Base-by-base conservation (phyloP, 2,329 filamentous ascomycete species). In the Fusarium falciforme region DNA sequence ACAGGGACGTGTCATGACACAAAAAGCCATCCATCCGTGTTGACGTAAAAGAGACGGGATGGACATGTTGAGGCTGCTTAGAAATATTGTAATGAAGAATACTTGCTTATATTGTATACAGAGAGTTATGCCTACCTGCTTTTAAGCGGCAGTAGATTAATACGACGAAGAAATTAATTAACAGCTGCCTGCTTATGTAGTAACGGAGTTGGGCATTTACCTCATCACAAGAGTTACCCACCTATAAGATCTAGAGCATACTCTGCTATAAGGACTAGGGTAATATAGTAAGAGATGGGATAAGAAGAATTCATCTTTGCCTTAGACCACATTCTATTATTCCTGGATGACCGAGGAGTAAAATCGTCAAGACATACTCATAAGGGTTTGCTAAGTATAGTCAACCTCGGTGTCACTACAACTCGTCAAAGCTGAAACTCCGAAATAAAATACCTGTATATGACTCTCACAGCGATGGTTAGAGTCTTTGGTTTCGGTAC, bases 1-100 rank as follows among this genome's bases (percentile, higher is more conserved):
- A 74, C 42, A 65, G 68, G 63, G 68, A 66, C 38, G 72, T 69
- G 58, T 40, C 74, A 61, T 16, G 52, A 69, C 47, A 27, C 35
- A 40, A 60, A 42, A 31, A 31, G 59, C n/a, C 12, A 42, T 16
- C 31, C 14, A 49, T 29, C 59, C 36, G 35, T 49, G 12, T 29
- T 61, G 49, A 33, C 11, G 60, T 47, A 29, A 60, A 58, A 40
- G 52, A 63, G 60, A 31, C 27, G 31, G 35, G 44, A 44, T 40
- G 35, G 31, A 61, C 47, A 42, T 63, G 36, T 25, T 54, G 31
- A 14, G 33, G 27, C 47, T 16, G 31, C 33, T 64, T 27, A 49
- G 44, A 64, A 29, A 58, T 47, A 42, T 69, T 70, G 58, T 70
- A 69, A 74, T 74, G 20, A 52, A 60, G 31, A 70, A 35, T 42